Percentiles rank a stretch among this genome's conserved stretches.
Evolutionary conservation across 176 grass and related monocot species (phyloP).

Genomic region (Paspalum vaginatum): DNA sequence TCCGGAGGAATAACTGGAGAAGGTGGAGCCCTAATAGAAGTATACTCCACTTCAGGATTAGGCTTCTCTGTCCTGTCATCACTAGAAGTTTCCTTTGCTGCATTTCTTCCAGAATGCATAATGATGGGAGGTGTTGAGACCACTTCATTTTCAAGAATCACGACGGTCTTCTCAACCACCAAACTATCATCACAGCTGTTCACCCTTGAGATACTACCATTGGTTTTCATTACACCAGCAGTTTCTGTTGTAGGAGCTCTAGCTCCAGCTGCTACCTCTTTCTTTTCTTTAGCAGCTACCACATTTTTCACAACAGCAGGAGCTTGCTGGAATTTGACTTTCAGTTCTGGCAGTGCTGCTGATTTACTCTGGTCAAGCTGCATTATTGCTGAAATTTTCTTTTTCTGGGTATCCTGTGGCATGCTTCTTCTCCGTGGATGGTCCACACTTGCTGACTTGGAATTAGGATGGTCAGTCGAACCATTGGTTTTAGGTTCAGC

Average conservation of each 20-base stretch:
- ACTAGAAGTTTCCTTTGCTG: constrained; percentile 37
- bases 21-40: constrained; percentile 59
- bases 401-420: constrained; percentile 58
- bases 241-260: constrained; percentile 40
- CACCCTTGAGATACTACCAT: constrained; percentile 31
- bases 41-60: constrained; percentile 41
- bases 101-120: constrained; percentile 26
- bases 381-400: constrained; percentile 87
- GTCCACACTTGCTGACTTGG: constrained; percentile 35
- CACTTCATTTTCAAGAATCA: constrained; percentile 66
- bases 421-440: constrained; percentile 50
- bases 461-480: constrained; percentile 30
- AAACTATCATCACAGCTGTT: constrained; percentile 49
- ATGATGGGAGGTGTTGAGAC: constrained; percentile 37
- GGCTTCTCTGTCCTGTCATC: constrained; percentile 43
- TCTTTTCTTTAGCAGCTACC: constrained; percentile 38
- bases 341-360: constrained; percentile 78
- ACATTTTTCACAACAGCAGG: constrained; percentile 37
- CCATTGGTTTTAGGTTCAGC: constrained; percentile 53
- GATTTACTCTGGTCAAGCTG: constrained; percentile 92
- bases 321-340: constrained; percentile 53
- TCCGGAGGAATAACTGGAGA: constrained; percentile 52
- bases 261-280: constrained; percentile 35
- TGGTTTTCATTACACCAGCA: constrained; percentile 37
- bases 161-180: constrained; percentile 70